Evolutionary conservation across 179 eudicot species (phyloP), one percentile per base, ranked within the genome.

Genomic region (Sideroxylon spinosum): DNA sequence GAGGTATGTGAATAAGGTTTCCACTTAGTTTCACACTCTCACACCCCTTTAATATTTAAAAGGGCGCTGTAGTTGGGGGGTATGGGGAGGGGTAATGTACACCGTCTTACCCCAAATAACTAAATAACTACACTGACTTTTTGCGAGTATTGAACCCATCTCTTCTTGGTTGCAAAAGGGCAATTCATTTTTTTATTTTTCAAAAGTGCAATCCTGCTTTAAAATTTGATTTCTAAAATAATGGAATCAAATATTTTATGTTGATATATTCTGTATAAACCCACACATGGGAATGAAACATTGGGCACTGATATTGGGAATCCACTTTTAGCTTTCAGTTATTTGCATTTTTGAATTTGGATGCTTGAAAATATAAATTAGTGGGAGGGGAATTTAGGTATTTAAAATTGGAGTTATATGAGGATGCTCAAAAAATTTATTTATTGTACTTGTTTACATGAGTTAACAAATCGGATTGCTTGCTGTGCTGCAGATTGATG

Each of bases 401-500:
- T 16, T 29, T 65, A 12, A 65, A 14, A 64, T 64, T 64, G 44
- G 44, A 64, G 19, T 19, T 9, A 2, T 65, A 26, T 65, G 9
- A 28, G 57, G 78, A 69, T 63, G 19, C 64, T 17, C 22, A 64
- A 60, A 25, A 55, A 53, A 23, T 19, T 28, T 19, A 9, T 71
- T 57, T 78, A 49, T 44, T 56, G 49, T 78, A 4, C 60, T 60
- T 63, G 62, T 32, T 23, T 16, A 37, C 68, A 59, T 29, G 28
- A 25, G 65, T 63, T 11, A 73, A n/a, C 28, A 28, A 62, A 57
- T 32, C 69, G 16, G 37, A 14, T 71, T 80, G 6, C 63, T 71
- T 68, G 12, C 46, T 63, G 19, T 71, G 60, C 11, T 85, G 85
- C 92, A 96, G 98, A 87, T 92, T 81, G 98, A 96, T 73, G 98